Evolutionary conservation across 116 monocot genomes (phyloP).

Genomic region (Dioscorea cayenensis): DNA sequence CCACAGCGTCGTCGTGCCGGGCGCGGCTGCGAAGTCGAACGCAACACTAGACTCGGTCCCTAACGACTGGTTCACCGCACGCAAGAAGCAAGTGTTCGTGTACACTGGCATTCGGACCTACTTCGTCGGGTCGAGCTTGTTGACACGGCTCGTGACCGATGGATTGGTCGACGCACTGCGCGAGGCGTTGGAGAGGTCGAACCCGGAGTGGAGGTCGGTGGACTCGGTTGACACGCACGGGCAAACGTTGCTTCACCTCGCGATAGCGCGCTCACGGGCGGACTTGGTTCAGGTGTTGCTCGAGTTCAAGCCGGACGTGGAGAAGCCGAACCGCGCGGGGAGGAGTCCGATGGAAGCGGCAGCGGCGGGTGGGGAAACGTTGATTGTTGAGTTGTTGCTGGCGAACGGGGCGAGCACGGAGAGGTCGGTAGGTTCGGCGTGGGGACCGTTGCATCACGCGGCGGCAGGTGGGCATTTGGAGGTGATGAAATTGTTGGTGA

Average conservation of each 20-base stretch:
- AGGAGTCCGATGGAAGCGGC: conserved; percentile 45
- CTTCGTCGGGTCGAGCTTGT: conserved; percentile 47
- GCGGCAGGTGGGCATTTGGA: conserved; percentile 30
- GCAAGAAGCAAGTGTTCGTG: conserved; percentile 55
- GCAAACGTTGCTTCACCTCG: conserved; percentile 33
- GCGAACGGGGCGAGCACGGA: conserved; percentile 28
- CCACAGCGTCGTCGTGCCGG: conserved; percentile 39
- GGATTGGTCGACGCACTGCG: conserved; percentile 38
- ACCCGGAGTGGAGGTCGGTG: conserved; percentile 42
- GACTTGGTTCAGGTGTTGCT: conserved; percentile 52
- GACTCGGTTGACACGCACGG: conserved; percentile 33
- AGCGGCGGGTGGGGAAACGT: conserved; percentile 35
- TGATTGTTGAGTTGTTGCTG: conserved; percentile 45
- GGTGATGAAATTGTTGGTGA: conserved; percentile 30
- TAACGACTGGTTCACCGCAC: conserved; percentile 47
- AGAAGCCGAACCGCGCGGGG: conserved; percentile 25
- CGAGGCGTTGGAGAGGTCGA: conserved; percentile 47
- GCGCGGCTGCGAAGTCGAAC: conserved; percentile 20
- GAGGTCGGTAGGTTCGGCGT: conserved; percentile 12
- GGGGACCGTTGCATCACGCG: conserved; percentile 39
- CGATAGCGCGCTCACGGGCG: conserved; percentile 26
- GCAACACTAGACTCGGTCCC: conserved; percentile 31
- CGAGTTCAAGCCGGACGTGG: conserved; percentile 45
- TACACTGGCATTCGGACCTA: conserved; percentile 34
- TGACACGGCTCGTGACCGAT: conserved; percentile 23